Conservation (phyloP, 2,329 filamentous ascomycete genomes). For the Fusarium floridanum region DNA sequence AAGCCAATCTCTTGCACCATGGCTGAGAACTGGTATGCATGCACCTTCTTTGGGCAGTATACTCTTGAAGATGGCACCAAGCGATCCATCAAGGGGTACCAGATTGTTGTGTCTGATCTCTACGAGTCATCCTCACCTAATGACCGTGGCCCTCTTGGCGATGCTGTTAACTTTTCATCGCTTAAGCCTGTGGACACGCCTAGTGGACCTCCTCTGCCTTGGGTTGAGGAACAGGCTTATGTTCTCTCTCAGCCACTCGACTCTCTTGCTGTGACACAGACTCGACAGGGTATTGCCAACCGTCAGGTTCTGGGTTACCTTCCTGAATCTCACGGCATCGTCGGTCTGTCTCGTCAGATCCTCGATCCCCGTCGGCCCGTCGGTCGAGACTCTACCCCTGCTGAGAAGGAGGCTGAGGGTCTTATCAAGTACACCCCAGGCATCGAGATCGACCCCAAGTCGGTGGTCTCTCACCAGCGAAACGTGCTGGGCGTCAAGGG, state of each 20-base stretch:
- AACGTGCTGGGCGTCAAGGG: conserved; percentile 82
- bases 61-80: conserved; percentile 65
- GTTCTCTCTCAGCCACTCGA: conserved; percentile 84
- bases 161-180: conserved; percentile 81
- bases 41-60: conserved; percentile 79
- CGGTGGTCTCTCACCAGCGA: conserved; percentile 83
- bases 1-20: conserved; percentile 83
- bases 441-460: conserved; percentile 86
- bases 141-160: conserved; percentile 83
- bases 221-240: conserved; percentile 84
- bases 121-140: conserved; percentile 89
- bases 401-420: conserved; percentile 84
- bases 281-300: conserved; percentile 89
- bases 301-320: conserved; percentile 85
- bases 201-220: conserved; percentile 72
- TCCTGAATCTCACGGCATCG: conserved; percentile 77
- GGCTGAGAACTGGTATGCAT: conserved; percentile 96
- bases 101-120: conserved; percentile 87
- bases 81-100: conserved; percentile 82
- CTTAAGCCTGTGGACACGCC: conserved; percentile 73
- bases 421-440: conserved; percentile 80
- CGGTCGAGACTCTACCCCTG: conserved; percentile 82
- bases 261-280: conserved; percentile 86
- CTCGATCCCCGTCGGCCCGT: conserved; percentile 90
- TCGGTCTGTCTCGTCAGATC: conserved; percentile 81